Conservation (phyloP, 2,329 filamentous ascomycete genomes). For the Fusarium napiforme region DNA sequence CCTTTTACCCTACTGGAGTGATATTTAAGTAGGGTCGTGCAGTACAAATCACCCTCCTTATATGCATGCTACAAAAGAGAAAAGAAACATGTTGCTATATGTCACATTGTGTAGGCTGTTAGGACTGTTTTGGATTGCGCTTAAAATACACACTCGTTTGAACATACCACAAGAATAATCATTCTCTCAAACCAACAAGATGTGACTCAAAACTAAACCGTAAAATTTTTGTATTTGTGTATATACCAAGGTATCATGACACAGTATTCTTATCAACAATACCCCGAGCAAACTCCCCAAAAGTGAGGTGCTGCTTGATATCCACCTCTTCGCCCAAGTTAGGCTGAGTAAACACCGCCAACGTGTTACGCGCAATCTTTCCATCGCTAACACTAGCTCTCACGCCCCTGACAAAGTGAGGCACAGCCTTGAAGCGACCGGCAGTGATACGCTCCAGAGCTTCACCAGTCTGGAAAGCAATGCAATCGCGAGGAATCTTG, state of each 20-base stretch:
- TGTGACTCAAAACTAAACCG: not conserved
- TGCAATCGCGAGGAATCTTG: constrained; percentile 87
- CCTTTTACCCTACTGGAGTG: not conserved
- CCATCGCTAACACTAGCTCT: constrained; percentile 63
- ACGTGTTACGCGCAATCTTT: constrained; percentile 80
- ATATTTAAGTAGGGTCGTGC: not conserved
- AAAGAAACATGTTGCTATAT: not conserved
- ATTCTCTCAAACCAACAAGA: too few relatives aligned
- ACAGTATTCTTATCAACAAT: constrained; percentile 71
- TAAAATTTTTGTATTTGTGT: not conserved
- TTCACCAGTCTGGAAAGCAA: constrained; percentile 96
- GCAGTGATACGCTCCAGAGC: constrained; percentile 89
- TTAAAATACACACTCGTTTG: not conserved
- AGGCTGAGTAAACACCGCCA: constrained; percentile 97
- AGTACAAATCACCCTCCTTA: constrained; percentile 2
- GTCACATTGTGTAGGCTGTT: not conserved
- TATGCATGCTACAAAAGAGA: not conserved
- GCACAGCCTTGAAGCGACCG: constrained; percentile 93
- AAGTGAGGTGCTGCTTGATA: constrained; percentile 71
- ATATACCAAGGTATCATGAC: constrained; percentile 34
- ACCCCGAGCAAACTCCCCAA: constrained; percentile 78
- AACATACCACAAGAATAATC: not conserved
- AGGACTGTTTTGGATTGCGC: not conserved
- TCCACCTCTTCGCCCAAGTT: constrained; percentile 86
- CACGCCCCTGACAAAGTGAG: constrained; percentile 91